Evolutionary conservation across 768 basidiomycete genomes (phyloP).

Genomic region (Lentinula edodes): DNA sequence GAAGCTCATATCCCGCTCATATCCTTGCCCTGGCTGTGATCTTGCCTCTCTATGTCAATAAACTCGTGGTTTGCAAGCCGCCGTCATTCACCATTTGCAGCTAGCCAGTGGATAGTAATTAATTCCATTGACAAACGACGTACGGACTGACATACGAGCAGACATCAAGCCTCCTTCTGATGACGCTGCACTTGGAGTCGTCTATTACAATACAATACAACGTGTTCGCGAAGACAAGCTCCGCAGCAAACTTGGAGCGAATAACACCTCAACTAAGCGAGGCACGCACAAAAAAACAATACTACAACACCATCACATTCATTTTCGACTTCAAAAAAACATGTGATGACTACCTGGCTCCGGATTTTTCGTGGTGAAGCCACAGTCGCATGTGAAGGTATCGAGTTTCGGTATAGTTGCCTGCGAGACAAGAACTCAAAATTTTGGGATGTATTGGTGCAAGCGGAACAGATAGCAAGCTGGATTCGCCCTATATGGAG

Average conservation of each 20-base stretch:
- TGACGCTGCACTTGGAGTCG: slow-evolving; percentile 12
- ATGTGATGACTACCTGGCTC: not conserved
- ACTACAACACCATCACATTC: not conserved
- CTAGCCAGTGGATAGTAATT: too few species aligned
- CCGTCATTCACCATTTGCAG: too few species aligned
- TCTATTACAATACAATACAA: slow-evolving; percentile 14
- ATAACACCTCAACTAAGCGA: too few species aligned
- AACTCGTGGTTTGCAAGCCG: too few species aligned
- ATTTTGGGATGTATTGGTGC: slow-evolving; percentile 7
- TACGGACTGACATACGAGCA: not conserved
- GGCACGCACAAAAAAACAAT: not conserved
- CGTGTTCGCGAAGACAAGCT: slow-evolving; percentile 13
- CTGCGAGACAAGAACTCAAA: slow-evolving; percentile 1
- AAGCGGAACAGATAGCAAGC: not conserved
- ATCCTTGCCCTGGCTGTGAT: too few species aligned
- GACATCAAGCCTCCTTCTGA: not conserved
- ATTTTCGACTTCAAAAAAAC: slow-evolving; percentile 9
- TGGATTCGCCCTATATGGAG: not conserved
- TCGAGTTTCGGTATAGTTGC: slow-evolving; percentile 7
- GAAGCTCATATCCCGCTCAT: too few species aligned
- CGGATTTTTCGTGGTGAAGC: slow-evolving; percentile 8
- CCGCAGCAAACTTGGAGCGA: not conserved
- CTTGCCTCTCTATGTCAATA: too few species aligned
- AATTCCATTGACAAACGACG: too few species aligned
- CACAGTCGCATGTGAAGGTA: slow-evolving; percentile 9